phyloP scores from a whole-genome alignment of 441 rosid species.

The Jatropha multifida region DNA sequence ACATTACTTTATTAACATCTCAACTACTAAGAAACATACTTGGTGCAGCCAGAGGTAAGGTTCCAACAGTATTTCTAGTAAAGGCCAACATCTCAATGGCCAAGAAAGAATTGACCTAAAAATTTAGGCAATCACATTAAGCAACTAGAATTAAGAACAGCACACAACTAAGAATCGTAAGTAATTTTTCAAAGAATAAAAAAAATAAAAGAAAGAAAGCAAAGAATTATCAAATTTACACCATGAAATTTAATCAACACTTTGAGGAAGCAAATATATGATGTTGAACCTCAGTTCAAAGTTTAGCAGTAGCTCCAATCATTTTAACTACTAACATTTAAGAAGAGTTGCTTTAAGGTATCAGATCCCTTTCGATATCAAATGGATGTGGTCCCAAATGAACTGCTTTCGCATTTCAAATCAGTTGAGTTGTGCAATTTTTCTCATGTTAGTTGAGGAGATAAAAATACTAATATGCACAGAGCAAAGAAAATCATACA shows the following conservation, averaged over 20 bases:
- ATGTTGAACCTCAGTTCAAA: too few species aligned
- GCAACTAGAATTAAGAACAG: background rate
- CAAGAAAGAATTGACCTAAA: background rate
- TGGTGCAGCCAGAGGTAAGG: constrained; percentile 1
- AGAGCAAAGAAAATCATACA: background rate
- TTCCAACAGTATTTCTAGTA: constrained; percentile 9
- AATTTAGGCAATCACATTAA: constrained; percentile 1
- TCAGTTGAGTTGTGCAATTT: constrained; percentile 62
- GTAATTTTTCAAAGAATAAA: too few species aligned
- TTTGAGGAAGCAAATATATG: too few species aligned
- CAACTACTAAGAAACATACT: background rate
- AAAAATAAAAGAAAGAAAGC: too few species aligned
- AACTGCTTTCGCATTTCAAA: constrained; percentile 80
- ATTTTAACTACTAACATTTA: too few species aligned
- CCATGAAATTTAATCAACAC: too few species aligned
- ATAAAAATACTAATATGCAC: background rate
- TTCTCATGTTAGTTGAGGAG: constrained; percentile 19
- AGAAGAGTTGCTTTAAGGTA: constrained; percentile 29
- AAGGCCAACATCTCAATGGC: constrained; percentile 13
- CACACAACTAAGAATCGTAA: background rate
- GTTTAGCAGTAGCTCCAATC: too few species aligned
- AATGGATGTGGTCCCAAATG: constrained; percentile 73
- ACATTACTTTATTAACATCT: background rate
- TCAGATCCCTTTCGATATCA: constrained; percentile 75
- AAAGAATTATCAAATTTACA: too few species aligned